Evolutionary conservation across 2,329 filamentous ascomycete genomes (phyloP).

Genomic region (Stemphylium beticola): DNA sequence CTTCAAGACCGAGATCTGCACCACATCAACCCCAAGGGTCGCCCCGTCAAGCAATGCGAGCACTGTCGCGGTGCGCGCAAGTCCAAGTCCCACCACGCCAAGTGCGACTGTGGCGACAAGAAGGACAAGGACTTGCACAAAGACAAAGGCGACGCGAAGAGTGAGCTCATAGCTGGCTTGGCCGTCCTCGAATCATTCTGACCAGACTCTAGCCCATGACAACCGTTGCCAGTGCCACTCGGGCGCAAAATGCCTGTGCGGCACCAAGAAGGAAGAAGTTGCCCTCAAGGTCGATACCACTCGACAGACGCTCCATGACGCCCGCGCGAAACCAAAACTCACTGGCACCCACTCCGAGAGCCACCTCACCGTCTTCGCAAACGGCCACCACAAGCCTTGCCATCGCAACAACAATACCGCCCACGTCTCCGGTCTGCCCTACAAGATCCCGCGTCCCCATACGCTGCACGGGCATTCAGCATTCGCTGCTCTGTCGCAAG

Average conservation of each 20-base stretch:
- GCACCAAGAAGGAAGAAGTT: conserved; percentile 62
- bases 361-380: conserved; percentile 65
- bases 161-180: conserved; percentile 45
- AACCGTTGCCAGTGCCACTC: conserved; percentile 61
- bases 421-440: conserved; percentile 67
- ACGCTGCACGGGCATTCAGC: conserved; percentile 43
- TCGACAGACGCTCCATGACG: conserved; percentile 53
- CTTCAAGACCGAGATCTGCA: conserved; percentile 81
- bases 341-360: conserved; percentile 65
- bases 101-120: conserved; percentile 97
- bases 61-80: conserved; percentile 97
- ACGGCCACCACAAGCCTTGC: conserved; percentile 69
- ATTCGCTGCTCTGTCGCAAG: conserved; percentile 35
- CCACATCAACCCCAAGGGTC: conserved; percentile 97
- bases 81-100: conserved; percentile 90
- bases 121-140: conserved; percentile 64
- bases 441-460: conserved; percentile 62
- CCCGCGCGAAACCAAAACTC: conserved; percentile 62
- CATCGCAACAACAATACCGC: conserved; percentile 70
- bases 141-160: conserved; percentile 52
- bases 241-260: conserved; percentile 66
- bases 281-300: conserved; percentile 53
- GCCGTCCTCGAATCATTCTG: conserved; percentile 36
- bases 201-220: conserved; percentile 44
- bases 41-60: conserved; percentile 95